Base-by-base conservation (phyloP, 129 eudicot genomes). In the Daucus carota region DNA sequence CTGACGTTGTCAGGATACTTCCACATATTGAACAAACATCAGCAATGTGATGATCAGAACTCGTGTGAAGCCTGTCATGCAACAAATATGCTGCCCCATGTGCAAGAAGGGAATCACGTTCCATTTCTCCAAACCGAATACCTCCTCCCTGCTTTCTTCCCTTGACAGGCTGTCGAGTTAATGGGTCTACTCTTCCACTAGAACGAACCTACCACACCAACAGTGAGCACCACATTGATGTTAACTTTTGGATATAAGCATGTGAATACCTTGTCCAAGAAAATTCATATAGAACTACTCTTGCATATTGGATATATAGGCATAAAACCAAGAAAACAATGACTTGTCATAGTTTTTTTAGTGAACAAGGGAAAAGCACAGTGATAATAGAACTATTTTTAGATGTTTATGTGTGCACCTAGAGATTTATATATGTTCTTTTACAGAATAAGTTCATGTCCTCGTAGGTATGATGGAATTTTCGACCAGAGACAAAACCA, bases 121-220 rank as follows among this genome's bases (percentile, higher is more conserved):
- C 98, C 98, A 94, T 94, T 75, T 94, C 98, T 20, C 98, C 98
- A 75, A 94, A 94, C 8, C 98, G 87, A 57, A 94, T 76, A 81
- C 98, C 98, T 17, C 98, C 98, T 70, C 98, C 98, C 13, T 79
- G 91, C 79, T 94, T 94, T 79, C 98, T 87, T 38, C 98, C 98
- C 72, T 94, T 89, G 28, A 94, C 89, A 16, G 98, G 98, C 75
- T 94, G 98, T 33, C 97, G 81, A 4, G 98, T 94, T 50, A 89
- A 82, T 76, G 84, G 96, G 78, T 94, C 98, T 2, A 94, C 93
- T 11, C 74, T 80, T 77, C 98, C 98, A 0, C 96, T 91, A 17
- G 98, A 91, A 38, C 98, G 89, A 26, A 91, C 98, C 98, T 93
- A 85, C 69, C 36, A 5, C 65, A 72, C 32, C 45, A 60, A 68